These are phyloP conservation scores for Colletotrichum sp. DNA, from an alignment of 2,329 filamentous ascomycete species.

Conservation along the genomic window DNA sequence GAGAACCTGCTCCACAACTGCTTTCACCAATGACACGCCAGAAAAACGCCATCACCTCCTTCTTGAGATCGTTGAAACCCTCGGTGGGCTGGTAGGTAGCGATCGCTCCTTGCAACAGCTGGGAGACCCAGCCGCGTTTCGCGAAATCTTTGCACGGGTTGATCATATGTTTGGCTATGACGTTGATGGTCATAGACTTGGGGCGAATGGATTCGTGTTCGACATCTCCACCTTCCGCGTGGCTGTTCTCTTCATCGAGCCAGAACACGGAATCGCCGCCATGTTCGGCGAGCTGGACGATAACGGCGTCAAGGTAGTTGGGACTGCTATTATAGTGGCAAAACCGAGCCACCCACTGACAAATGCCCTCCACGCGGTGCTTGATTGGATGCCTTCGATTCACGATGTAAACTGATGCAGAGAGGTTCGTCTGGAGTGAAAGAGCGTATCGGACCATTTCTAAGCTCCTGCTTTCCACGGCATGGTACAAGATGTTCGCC, in stretches of 20 bases:
- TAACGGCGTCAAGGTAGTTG: background rate
- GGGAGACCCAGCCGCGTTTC: background rate
- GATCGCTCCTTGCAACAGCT: background rate
- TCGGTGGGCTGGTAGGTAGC: background rate
- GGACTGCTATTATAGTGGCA: too few species aligned
- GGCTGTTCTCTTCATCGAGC: rapidly evolving
- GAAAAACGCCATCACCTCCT: background rate
- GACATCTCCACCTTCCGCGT: background rate
- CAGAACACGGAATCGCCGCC: background rate
- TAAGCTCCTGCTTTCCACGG: background rate
- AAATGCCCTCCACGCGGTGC: background rate
- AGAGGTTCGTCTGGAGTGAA: rapidly evolving
- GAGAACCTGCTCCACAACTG: background rate
- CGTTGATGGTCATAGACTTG: background rate
- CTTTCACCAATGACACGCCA: background rate
- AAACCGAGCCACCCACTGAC: background rate
- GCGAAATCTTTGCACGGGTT: background rate
- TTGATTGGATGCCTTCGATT: background rate
- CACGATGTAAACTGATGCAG: background rate
- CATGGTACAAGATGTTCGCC: background rate
- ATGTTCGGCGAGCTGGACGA: background rate
- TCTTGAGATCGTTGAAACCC: background rate
- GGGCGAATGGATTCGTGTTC: background rate
- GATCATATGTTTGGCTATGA: rapidly evolving
- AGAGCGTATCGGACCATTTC: background rate